phyloP scores from a whole-genome alignment of 495 filamentous ascomycete genomes.

The Talaromyces thailandensis region DNA sequence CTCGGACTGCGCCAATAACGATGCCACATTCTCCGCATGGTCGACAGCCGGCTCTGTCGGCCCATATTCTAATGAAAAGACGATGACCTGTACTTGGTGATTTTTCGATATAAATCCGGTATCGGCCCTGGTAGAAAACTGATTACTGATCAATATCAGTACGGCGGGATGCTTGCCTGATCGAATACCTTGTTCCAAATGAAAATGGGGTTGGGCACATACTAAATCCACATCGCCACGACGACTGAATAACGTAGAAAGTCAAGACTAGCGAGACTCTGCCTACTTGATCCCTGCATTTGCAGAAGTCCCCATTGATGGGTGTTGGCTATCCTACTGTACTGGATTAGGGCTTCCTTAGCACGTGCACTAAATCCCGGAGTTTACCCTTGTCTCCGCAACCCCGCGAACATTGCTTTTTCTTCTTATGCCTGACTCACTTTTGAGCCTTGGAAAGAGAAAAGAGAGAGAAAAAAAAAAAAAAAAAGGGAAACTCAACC shows the following conservation, averaged over 20 bases:
- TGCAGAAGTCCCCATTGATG: neutral
- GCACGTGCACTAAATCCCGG: neutral
- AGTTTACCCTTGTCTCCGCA: neutral
- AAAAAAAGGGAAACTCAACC: too few species aligned
- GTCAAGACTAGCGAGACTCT: too few species aligned
- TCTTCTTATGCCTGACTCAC: neutral
- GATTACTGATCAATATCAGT: neutral
- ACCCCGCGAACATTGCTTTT: neutral
- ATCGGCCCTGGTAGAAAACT: neutral
- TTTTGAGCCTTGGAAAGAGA: neutral
- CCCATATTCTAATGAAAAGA: neutral
- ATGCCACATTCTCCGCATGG: too few species aligned
- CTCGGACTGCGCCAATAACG: neutral
- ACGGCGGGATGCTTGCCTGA: neutral
- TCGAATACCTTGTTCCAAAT: neutral
- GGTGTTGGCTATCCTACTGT: neutral
- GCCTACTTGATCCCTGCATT: too few species aligned
- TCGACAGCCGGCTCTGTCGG: neutral
- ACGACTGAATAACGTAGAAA: neutral
- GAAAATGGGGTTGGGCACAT: neutral
- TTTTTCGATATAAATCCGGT: neutral
- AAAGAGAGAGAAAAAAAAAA: neutral
- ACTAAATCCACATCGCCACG: neutral
- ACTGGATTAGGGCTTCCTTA: slow-evolving; percentile 12
- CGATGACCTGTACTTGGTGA: neutral